A percentile compares a stretch with the other conserved stretches of the same genome.
Conservation (phyloP, 345 rosid genomes). For the Gossypioides kirkii region DNA sequence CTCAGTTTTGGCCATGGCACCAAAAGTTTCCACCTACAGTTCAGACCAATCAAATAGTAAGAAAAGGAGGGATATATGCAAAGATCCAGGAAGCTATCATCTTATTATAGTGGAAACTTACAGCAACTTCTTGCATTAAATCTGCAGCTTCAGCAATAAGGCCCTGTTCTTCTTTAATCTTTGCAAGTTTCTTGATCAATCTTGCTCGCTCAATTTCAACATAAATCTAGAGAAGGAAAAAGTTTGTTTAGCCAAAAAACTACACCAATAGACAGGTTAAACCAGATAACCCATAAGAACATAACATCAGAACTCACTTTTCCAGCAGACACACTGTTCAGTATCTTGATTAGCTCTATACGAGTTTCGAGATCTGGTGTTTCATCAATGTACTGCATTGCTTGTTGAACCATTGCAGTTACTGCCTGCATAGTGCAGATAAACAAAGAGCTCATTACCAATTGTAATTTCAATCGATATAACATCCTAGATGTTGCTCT, state of each 20-base stretch:
- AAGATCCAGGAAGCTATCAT: neutral
- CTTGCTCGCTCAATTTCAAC: conserved; percentile 95
- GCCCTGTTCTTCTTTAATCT: conserved; percentile 90
- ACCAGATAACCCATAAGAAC: neutral
- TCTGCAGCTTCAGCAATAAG: conserved; percentile 92
- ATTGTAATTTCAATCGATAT: conserved; percentile 7
- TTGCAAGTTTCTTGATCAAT: conserved; percentile 78
- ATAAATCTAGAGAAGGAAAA: conserved; percentile 52
- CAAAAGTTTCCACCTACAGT: conserved; percentile 88
- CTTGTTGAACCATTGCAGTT: conserved; percentile 97
- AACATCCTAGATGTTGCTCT: neutral
- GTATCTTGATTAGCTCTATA: conserved; percentile 77
- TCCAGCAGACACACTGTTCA: conserved; percentile 82
- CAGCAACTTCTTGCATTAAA: conserved; percentile 98
- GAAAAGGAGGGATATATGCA: neutral
- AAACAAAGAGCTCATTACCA: conserved; percentile 4
- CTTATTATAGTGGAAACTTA: conserved; percentile 27
- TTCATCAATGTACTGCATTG: conserved; percentile 89
- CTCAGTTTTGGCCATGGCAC: conserved; percentile 97
- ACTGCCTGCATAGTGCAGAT: conserved; percentile 65
- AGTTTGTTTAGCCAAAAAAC: neutral
- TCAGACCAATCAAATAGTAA: conserved; percentile 19
- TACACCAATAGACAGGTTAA: neutral
- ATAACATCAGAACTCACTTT: conserved; percentile 42
- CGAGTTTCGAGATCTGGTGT: conserved; percentile 90